phyloP scores from a whole-genome alignment of 1,284 basidiomycete genomes.

The Apiotrichum sp. region DNA sequence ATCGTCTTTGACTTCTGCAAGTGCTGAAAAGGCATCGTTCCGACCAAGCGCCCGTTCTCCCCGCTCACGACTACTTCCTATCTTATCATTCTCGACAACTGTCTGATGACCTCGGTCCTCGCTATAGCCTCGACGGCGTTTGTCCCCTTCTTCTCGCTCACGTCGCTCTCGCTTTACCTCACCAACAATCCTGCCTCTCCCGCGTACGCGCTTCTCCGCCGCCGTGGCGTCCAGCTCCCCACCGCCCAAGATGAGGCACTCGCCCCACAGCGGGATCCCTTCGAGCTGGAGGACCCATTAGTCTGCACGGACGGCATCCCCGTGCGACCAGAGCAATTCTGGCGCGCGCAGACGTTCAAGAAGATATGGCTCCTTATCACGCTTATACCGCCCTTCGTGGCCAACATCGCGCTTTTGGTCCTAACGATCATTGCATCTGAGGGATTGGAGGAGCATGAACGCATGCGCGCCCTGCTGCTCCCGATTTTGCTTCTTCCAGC shows the following conservation, averaged over 20 bases:
- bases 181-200: slow-evolving; percentile 32
- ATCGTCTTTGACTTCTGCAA: too few relatives aligned
- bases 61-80: too few relatives aligned
- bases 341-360: slow-evolving; percentile 38
- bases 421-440: slow-evolving; percentile 39
- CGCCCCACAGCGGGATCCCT: slow-evolving; percentile 55
- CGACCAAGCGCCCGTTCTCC: too few relatives aligned
- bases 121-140: slow-evolving; percentile 28
- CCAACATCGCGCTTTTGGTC: slow-evolving; percentile 27
- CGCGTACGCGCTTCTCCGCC: slow-evolving; percentile 8
- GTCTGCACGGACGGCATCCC: slow-evolving; percentile 69
- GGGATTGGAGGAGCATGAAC: slow-evolving; percentile 16
- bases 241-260: slow-evolving; percentile 27
- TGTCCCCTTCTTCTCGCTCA: slow-evolving; percentile 32
- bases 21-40: too few relatives aligned
- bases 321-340: slow-evolving; percentile 64
- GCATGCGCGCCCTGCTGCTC: slow-evolving; percentile 14
- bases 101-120: slow-evolving; percentile 3
- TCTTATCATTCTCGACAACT: too few relatives aligned
- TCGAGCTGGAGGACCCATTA: slow-evolving; percentile 65
- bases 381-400: slow-evolving; percentile 26
- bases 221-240: slow-evolving; percentile 27
- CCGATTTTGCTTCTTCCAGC: slow-evolving; percentile 55
- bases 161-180: slow-evolving; percentile 37
- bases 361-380: slow-evolving; percentile 34